Evolutionary conservation across 2,329 filamentous ascomycete genomes (phyloP).

Genomic region (Alternaria panax): DNA sequence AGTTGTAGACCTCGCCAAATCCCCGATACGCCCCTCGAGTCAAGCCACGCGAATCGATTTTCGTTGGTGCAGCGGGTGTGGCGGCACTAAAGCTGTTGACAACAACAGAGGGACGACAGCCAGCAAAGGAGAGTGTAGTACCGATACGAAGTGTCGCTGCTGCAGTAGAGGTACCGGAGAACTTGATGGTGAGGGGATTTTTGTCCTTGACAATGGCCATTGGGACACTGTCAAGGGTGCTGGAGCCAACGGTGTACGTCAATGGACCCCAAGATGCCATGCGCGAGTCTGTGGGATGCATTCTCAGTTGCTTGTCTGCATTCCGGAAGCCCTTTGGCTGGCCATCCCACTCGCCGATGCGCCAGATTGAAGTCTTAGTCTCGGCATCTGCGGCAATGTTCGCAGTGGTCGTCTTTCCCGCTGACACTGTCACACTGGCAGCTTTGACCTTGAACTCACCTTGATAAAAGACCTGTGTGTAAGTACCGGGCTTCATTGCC

Average conservation of each 20-base stretch:
- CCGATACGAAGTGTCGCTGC: slow-evolving; percentile 68
- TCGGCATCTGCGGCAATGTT: slow-evolving; percentile 61
- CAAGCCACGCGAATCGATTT: slow-evolving; percentile 70
- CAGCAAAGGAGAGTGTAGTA: slow-evolving; percentile 69
- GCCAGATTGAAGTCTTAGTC: slow-evolving; percentile 64
- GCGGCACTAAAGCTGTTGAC: slow-evolving; percentile 63
- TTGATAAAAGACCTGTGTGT: slow-evolving; percentile 72
- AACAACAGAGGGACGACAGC: slow-evolving; percentile 64
- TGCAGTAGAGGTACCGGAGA: slow-evolving; percentile 61
- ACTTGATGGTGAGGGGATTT: slow-evolving; percentile 69
- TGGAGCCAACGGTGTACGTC: slow-evolving; percentile 69
- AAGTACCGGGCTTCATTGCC: slow-evolving; percentile 71
- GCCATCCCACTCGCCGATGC: slow-evolving; percentile 72
- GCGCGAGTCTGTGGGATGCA: slow-evolving; percentile 72
- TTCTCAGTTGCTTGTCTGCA: slow-evolving; percentile 70
- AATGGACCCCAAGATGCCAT: slow-evolving; percentile 68
- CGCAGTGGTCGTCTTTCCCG: slow-evolving; percentile 58
- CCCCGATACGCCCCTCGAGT: slow-evolving; percentile 72
- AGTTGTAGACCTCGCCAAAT: slow-evolving; percentile 69
- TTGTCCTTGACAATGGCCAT: slow-evolving; percentile 71
- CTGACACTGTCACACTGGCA: slow-evolving; percentile 55
- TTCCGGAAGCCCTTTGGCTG: slow-evolving; percentile 67
- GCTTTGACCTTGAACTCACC: slow-evolving; percentile 64
- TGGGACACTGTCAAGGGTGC: slow-evolving; percentile 62
- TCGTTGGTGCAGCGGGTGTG: slow-evolving; percentile 63